A percentile compares a stretch with the other conserved stretches of the same genome.
phyloP scores from a whole-genome alignment of 345 rosid species.

The Orychophragmus violaceus region DNA sequence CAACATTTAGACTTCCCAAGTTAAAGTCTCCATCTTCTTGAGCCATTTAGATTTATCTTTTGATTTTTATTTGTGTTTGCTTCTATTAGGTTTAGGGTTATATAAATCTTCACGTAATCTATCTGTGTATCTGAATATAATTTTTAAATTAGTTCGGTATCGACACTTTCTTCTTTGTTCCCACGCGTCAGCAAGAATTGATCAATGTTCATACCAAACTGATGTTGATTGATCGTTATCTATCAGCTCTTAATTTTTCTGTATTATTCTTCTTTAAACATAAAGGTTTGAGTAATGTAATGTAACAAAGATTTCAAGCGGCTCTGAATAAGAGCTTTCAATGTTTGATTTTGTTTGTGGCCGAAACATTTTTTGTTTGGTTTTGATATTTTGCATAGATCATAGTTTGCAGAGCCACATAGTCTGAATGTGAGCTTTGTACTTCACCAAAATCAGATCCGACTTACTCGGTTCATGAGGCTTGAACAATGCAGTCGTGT shows the following conservation, averaged over 20 bases:
- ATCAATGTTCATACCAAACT: no score
- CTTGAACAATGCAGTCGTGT: background rate
- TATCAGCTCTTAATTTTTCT: background rate
- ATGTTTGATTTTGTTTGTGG: background rate
- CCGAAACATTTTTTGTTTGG: background rate
- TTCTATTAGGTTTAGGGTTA: background rate
- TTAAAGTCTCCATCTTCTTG: conserved; percentile 46
- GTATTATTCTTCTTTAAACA: conserved; percentile 3
- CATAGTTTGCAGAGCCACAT: background rate
- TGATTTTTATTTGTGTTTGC: background rate
- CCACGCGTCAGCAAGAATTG: no score
- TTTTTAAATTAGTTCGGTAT: no score
- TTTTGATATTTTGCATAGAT: background rate
- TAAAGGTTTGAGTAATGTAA: background rate
- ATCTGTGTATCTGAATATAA: conserved; percentile 23
- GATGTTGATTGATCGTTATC: no score
- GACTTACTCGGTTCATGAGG: background rate
- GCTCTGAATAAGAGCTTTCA: background rate
- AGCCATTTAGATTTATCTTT: conserved; percentile 10
- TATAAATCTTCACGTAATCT: conserved; percentile 6
- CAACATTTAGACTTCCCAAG: conserved; percentile 72
- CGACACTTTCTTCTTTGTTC: no score
- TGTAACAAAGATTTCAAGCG: conserved; percentile 7
- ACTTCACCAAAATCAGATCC: background rate
- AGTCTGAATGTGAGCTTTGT: background rate